Base-by-base conservation (phyloP, 2,329 filamentous ascomycete species). In the Basipetospora chlamydospora region DNA sequence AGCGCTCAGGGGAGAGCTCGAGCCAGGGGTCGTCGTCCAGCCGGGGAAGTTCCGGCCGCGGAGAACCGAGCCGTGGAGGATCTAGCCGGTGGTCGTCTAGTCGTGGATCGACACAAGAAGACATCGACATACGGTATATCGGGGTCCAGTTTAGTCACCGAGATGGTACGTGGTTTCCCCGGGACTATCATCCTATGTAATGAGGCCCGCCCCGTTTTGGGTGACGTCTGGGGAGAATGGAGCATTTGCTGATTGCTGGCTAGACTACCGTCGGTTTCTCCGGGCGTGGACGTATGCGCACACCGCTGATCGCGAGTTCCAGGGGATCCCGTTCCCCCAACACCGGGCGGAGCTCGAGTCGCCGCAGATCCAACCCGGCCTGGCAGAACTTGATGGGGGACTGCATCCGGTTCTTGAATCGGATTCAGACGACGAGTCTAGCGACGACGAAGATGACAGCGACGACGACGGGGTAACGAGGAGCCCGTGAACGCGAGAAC, bases 111-210 rank as follows among this genome's bases (percentile, higher is more conserved):
- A n/a, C n/a, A n/a, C n/a, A n/a, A n/a, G n/a, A n/a, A 35, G 28
- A 49, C 3, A 45, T 60, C 12, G 62, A 66, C 40, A 63, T 69
- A 33, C 58, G 61, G 33, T 63, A 67, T 46, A 51, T 69, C 20
- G 60, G 60, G 5, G 58, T 69, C 29, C 64, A 68, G 37, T 69
- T 69, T 43, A 66, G 59, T 28, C 56, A 59, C 29, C 53, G 58
- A 20, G 57, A 63, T 44, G 65, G 65, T 67, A 50, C 48, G 52
- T 39, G n/a, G n/a, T n/a, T n/a, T n/a, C n/a, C n/a, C n/a, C n/a
- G n/a, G n/a, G n/a, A n/a, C n/a, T n/a, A n/a, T n/a, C n/a, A n/a
- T n/a, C n/a, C n/a, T n/a, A n/a, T n/a, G n/a, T n/a, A n/a, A n/a
- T n/a, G n/a, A 33, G 7, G 7, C 26, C 26, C 26, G 26, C 26